phyloP scores from a whole-genome alignment of 1,284 basidiomycete genomes.

The Entoloma clypeatum region DNA sequence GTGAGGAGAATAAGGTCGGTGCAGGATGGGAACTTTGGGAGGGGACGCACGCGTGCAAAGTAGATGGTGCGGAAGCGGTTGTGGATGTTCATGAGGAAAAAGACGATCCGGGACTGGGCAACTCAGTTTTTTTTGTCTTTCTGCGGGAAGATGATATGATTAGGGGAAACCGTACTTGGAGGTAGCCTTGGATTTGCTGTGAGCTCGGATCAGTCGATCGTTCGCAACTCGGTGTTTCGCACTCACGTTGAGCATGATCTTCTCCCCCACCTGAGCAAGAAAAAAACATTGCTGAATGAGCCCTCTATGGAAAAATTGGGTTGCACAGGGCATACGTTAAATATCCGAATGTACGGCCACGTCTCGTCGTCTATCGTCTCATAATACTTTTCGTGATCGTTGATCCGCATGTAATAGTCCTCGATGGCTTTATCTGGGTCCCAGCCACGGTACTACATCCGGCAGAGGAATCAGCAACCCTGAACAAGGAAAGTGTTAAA shows the following conservation, averaged over 20 bases:
- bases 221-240: not conserved
- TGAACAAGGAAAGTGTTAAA: slow-evolving; percentile 3
- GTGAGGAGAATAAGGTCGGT: slow-evolving; percentile 4
- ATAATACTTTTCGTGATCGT: slow-evolving; percentile 84
- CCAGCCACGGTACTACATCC: slow-evolving; percentile 84
- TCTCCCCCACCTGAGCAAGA: slow-evolving; percentile 76
- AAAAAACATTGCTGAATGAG: slow-evolving; percentile 1
- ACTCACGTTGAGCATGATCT: slow-evolving; percentile 85
- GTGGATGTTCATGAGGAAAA: slow-evolving; percentile 99
- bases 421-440: slow-evolving; percentile 86
- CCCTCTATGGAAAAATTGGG: not conserved
- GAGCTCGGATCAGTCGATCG: slow-evolving; percentile 7
- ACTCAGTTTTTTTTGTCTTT: not conserved
- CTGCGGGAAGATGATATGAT: too few relatives aligned
- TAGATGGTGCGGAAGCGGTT: slow-evolving; percentile 88
- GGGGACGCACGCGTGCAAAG: slow-evolving; percentile 75
- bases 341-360: slow-evolving; percentile 93
- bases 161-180: slow-evolving; percentile 49
- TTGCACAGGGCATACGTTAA: slow-evolving; percentile 70
- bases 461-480: too few relatives aligned
- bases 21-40: not conserved
- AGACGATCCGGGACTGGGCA: slow-evolving; percentile 82
- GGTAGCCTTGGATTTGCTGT: slow-evolving; percentile 84
- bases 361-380: slow-evolving; percentile 83
- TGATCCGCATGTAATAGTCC: slow-evolving; percentile 91